Evolutionary conservation across 805 yeast genomes (phyloP), one percentile per base, ranked within the genome.

Genomic region (Candida bentonensis): DNA sequence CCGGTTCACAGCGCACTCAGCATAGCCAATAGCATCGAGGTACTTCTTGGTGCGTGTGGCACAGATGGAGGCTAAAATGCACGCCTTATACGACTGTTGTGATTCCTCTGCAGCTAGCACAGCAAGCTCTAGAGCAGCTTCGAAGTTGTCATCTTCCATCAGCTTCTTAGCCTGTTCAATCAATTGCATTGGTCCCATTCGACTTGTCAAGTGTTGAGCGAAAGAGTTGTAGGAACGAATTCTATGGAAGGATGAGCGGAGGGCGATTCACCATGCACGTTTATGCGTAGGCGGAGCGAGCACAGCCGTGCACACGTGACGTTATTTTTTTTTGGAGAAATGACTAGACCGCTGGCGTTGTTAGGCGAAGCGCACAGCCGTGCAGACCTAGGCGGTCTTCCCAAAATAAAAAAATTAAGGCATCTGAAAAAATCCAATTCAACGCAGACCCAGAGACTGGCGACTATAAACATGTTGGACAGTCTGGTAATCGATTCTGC

Each of bases 401-500:
- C 11, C 11, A 25, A 25, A 13, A 25, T 9, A 25, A 25, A 25
- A 25, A 25, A 25, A 25, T 25, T 25, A 9, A 7, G 27, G 13
- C 27, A 25, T 13, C 13, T 7, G 27, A 7, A 13, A 25, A 9
- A 25, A 13, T 25, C 13, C n/a, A n/a, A n/a, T n/a, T n/a, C n/a
- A n/a, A n/a, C n/a, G n/a, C n/a, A n/a, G n/a, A n/a, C n/a, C n/a
- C n/a, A n/a, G n/a, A n/a, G n/a, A n/a, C n/a, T n/a, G n/a, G n/a
- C n/a, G n/a, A n/a, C n/a, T n/a, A 21, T 23, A 15, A 36, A 21
- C 22, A 27, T 25, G 33, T 52, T 56, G 71, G 46, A 72, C 49
- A 67, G 78, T 1, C 67, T 94, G 46, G 83, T 85, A 26, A 70
- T 92, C 51, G 98, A 92, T 72, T 97, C 98, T 2, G 92, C 95